Conservation (phyloP, 129 eudicot species). For the Centrapalus pauciflorus region DNA sequence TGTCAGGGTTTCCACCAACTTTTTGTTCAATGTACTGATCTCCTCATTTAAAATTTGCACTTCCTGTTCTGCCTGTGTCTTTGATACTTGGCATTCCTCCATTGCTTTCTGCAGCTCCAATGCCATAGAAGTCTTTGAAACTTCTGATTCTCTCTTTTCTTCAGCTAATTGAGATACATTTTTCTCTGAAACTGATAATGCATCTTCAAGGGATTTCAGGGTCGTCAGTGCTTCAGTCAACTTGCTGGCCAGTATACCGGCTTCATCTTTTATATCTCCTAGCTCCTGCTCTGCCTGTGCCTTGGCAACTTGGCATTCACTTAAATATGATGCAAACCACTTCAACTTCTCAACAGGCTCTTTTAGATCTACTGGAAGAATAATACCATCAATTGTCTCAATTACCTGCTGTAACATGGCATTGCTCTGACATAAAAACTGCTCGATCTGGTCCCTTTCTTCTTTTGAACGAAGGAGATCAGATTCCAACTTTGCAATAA, state of each 20-base stretch:
- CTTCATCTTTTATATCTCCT: conserved; percentile 42
- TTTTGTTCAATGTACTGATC: conserved; percentile 30
- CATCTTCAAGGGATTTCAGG: conserved; percentile 54
- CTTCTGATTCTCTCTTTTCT: conserved; percentile 60
- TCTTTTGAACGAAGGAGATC: conserved; percentile 48
- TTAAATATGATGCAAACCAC: conserved; percentile 52
- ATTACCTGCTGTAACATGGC: conserved; percentile 42
- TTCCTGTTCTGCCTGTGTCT: conserved; percentile 48
- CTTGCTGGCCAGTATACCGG: conserved; percentile 34
- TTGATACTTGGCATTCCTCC: conserved; percentile 39
- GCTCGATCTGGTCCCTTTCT: conserved; percentile 57
- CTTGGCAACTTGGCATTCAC: conserved; percentile 52
- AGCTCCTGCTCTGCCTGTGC: conserved; percentile 51
- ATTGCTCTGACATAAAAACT: conserved; percentile 62
- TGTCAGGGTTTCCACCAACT: conserved; percentile 39
- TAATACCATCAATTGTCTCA: conserved; percentile 54
- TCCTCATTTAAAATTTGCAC: conserved; percentile 44
- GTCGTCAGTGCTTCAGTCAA: conserved; percentile 39
- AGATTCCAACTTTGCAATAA: conserved; percentile 44
- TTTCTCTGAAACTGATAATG: conserved; percentile 43
- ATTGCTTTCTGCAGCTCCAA: conserved; percentile 36
- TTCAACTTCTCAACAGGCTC: conserved; percentile 75
- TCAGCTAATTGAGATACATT: conserved; percentile 40
- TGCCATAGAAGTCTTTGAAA: conserved; percentile 32
- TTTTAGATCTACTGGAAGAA: conserved; percentile 43